Evolutionary conservation across 192 early-diverging fungal species (phyloP), one percentile per base, ranked within the genome.

Genomic region (Chytriomyces sp.): DNA sequence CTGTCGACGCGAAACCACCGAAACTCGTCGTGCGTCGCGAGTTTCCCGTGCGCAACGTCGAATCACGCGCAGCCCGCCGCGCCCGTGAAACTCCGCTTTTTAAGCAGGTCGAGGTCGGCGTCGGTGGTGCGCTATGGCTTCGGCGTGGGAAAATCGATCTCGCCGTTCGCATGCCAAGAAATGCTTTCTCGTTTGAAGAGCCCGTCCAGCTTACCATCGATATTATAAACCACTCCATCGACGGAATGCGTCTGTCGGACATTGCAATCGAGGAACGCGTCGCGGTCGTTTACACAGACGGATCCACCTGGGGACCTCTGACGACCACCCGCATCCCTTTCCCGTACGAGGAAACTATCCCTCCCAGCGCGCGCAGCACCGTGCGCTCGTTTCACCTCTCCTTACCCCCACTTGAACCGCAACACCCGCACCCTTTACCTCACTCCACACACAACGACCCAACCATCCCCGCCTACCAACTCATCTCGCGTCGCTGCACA

Each of bases 221-320:
- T 39, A 58, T 74, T 53, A 28, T 53, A 31, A 66, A 64, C 26
- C 62, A 5, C 17, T 25, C 63, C 37, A 60, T 41, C 4, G 39
- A 25, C 22, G 59, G 58, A 0, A 6, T 73, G 1, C 3, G 5
- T 7, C 14, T 73, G 33, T 26, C 40, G 5, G 61, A 73, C 25
- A 36, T 73, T 39, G 38, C 60, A 6, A 73, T 74, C n/a, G 73
- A 74, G 67, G 73, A 74, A 67, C 62, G 73, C 53, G 53, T 56
- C 36, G 28, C 52, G 1, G 39, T 64, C 63, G 25, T 55, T 26
- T 59, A 67, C 49, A 25, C 62, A 19, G 64, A 74, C 54, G 22
- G 55, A 22, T 38, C 39, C 32, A 39, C 41, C 8, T 74, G 53
- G 52, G 63, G 63, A 28, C 64, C 73, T 0, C 34, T 59, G 5